Evolutionary conservation across 257 asterid species (phyloP).

Genomic region (Lycium ferocissimum): DNA sequence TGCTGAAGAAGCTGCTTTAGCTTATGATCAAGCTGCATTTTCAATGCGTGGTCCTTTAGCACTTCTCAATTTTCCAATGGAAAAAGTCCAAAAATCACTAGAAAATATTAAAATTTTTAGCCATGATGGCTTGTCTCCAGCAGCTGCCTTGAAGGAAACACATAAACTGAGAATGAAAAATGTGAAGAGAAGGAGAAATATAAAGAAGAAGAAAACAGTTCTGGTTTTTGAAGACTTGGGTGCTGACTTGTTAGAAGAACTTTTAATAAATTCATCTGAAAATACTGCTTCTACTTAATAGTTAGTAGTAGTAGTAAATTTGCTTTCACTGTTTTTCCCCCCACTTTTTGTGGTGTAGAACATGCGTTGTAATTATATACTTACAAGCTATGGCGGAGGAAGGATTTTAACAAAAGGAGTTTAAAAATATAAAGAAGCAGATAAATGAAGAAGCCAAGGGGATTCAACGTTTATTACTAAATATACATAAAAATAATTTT

Average conservation of each 20-base stretch:
- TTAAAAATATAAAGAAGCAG: too few species aligned
- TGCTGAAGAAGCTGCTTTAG: constrained; percentile 54
- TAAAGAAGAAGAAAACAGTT: constrained; percentile 35
- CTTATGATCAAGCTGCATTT: constrained; percentile 59
- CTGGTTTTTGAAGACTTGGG: constrained; percentile 55
- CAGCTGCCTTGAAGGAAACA: constrained; percentile 41
- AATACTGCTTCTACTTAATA: too few species aligned
- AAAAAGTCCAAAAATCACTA: constrained; percentile 45
- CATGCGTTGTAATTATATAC: too few species aligned
- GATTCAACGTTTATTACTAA: too few species aligned
- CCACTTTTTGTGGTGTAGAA: too few species aligned
- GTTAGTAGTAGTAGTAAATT: too few species aligned
- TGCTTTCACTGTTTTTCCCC: too few species aligned
- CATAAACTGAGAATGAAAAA: constrained; percentile 35
- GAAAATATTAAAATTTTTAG: constrained; percentile 31
- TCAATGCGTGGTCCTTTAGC: constrained; percentile 47
- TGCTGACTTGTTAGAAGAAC: constrained; percentile 43
- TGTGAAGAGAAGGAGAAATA: background rate
- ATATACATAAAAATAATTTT: too few species aligned
- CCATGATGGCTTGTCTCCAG: constrained; percentile 41
- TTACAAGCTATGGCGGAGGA: too few species aligned
- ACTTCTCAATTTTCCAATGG: constrained; percentile 44
- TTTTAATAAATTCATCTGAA: constrained; percentile 28
- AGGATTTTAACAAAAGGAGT: too few species aligned
- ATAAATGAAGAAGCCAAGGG: too few species aligned